Conservation (phyloP, 352 stramenopile species). For the Aphanomyces euteiches region DNA sequence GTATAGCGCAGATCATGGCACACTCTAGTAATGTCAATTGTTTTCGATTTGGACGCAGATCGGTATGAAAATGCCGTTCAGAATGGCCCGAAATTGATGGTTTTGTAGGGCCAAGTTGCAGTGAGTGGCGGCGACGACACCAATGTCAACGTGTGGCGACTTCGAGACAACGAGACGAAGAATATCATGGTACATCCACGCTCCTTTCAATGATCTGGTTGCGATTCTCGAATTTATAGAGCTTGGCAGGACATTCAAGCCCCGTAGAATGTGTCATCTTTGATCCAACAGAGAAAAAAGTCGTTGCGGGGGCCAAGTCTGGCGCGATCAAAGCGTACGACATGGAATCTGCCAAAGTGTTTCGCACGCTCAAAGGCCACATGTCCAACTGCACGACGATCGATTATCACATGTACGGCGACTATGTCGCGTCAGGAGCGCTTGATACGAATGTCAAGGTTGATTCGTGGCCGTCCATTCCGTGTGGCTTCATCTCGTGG, state of each 20-base stretch:
- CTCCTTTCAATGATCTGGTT: neutral
- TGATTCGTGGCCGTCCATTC: neutral
- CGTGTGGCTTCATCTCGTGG: neutral
- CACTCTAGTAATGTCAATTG: conserved; percentile 82
- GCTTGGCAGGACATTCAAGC: conserved; percentile 66
- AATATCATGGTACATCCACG: conserved; percentile 67
- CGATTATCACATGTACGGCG: conserved; percentile 81
- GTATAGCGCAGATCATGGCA: conserved; percentile 68
- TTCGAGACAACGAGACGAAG: conserved; percentile 84
- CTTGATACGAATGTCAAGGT: conserved; percentile 79
- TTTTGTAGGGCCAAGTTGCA: conserved; percentile 62
- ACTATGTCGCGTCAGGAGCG: conserved; percentile 80
- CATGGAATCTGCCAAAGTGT: conserved; percentile 73
- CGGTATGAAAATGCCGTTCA: conserved; percentile 39
- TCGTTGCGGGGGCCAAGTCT: conserved; percentile 69
- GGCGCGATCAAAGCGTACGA: conserved; percentile 86
- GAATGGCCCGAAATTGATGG: neutral
- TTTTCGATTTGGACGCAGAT: conserved; percentile 75
- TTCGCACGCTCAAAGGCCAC: conserved; percentile 73
- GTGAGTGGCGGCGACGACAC: conserved; percentile 75
- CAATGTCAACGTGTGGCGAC: conserved; percentile 79
- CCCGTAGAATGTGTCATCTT: conserved; percentile 78
- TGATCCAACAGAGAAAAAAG: conserved; percentile 66
- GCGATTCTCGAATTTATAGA: conserved; percentile 40
- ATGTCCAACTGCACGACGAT: conserved; percentile 77